Percentiles rank a stretch among this genome's conserved stretches.
Evolutionary conservation across 2,329 filamentous ascomycete genomes (phyloP).

Genomic region (Aspergillus felis): DNA sequence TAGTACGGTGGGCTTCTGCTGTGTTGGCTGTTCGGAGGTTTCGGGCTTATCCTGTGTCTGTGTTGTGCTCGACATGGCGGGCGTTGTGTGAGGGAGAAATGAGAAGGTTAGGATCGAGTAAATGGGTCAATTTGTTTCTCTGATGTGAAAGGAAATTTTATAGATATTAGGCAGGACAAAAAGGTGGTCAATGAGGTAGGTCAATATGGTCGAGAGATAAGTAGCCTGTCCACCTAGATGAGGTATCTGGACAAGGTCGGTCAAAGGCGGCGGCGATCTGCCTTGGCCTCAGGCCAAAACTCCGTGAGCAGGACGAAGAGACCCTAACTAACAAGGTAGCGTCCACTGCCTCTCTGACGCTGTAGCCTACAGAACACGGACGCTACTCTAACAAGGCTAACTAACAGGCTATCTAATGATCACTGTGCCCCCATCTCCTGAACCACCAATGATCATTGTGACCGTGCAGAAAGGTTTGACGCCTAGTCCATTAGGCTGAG

Average conservation of each 20-base stretch:
- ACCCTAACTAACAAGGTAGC: background rate
- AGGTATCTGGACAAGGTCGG: background rate
- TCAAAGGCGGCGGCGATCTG: background rate
- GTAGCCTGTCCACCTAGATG: background rate
- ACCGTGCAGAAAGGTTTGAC: background rate
- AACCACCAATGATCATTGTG: background rate
- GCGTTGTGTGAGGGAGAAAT: slow-evolving; percentile 2
- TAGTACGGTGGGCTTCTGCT: slow-evolving; percentile 66
- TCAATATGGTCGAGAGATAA: background rate
- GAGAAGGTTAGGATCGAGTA: background rate
- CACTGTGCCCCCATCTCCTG: background rate
- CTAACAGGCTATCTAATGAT: background rate
- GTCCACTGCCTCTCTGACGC: background rate
- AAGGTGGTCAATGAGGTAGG: too few relatives aligned
- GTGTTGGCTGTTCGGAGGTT: slow-evolving; percentile 45
- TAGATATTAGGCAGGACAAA: background rate
- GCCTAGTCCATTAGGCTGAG: background rate
- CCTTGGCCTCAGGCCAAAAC: background rate
- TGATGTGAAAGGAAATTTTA: background rate
- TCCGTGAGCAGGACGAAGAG: too few relatives aligned
- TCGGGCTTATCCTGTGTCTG: slow-evolving; percentile 34
- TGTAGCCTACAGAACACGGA: background rate
- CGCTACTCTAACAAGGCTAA: background rate
- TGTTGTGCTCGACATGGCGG: slow-evolving; percentile 46
- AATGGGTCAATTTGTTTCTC: background rate